Conservation (phyloP, 805 yeast species). For the Yamadazyma tumulicola region DNA sequence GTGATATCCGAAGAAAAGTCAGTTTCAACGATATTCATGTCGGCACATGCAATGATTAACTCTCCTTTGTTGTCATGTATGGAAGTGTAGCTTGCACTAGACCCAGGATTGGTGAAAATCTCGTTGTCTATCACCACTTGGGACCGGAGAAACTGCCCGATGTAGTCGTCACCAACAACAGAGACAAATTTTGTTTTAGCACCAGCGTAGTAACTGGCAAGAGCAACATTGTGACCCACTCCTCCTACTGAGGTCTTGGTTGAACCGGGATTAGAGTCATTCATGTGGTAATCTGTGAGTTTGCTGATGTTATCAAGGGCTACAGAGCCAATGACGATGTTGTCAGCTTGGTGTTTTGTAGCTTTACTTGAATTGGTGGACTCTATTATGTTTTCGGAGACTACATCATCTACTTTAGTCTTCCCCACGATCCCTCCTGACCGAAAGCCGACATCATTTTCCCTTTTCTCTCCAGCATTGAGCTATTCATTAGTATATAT, state of each 20-base stretch:
- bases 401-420: no score
- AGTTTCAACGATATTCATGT: slow-evolving; percentile 66
- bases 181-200: slow-evolving; percentile 46
- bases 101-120: slow-evolving; percentile 38
- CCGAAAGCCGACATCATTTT: neutral
- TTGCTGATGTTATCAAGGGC: slow-evolving; percentile 71
- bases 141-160: slow-evolving; percentile 43
- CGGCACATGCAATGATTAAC: slow-evolving; percentile 75
- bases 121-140: slow-evolving; percentile 34
- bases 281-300: slow-evolving; percentile 27
- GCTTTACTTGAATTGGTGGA: no score
- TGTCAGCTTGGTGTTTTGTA: no score
- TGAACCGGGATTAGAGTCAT: slow-evolving; percentile 74
- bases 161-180: slow-evolving; percentile 56
- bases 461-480: no score
- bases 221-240: slow-evolving; percentile 75
- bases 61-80: slow-evolving; percentile 62
- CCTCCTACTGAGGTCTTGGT: slow-evolving; percentile 68
- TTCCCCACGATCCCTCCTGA: no score
- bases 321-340: slow-evolving; percentile 66
- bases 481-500: slow-evolving; percentile 8
- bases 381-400: no score
- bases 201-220: slow-evolving; percentile 48
- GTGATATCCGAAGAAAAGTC: slow-evolving; percentile 41
- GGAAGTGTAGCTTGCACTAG: slow-evolving; percentile 73